Evolutionary conservation across 257 asterid genomes (phyloP), one percentile per base, ranked within the genome.

Genomic region (Nicotiana benthamiana): DNA sequence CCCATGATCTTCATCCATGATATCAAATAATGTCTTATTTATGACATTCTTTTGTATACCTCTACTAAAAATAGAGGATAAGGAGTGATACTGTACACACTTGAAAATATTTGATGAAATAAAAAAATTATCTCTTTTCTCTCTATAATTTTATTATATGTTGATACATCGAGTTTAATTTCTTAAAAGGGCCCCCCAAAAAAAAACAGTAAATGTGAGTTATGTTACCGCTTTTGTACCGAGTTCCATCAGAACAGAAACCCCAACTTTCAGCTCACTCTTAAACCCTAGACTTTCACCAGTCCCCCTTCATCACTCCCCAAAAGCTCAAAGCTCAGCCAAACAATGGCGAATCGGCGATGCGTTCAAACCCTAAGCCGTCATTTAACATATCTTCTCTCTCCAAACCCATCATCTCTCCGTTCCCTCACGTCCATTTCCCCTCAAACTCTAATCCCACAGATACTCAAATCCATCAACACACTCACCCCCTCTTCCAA

Each of bases 291-390:
- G 43, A 72, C 26, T 22, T 72, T 70, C 32, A 17, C 0, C 26
- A 65, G 75, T 65, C 16, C 24, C 52, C 16, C 24, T n/a, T 4
- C 60, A 26, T 79, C 46, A 61, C 62, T 61, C n/a, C 16, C 27
- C 11, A 12, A 4, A 51, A 72, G 59, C 36, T 72, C 40, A 72
- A 72, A 48, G 61, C 61, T 72, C 40, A 3, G 60, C 8, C 12
- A 72, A 88, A 68, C 90, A 87, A 91, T 91, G 96, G 94, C 94
- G 86, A 90, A 84, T 85, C 90, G 96, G 67, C 94, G 94, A 64
- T 91, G 88, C 87, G 72, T 90, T 59, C 90, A 83, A 48, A 26
- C 86, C 65, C 56, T 89, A 52, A 59, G 82, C 28, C 90, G 92
- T 22, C 80, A 75, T 61, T 60, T 79, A 56, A 75, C 77, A 24